Conservation (phyloP, 106 monocot genomes). For the Phalaenopsis aphrodite region DNA sequence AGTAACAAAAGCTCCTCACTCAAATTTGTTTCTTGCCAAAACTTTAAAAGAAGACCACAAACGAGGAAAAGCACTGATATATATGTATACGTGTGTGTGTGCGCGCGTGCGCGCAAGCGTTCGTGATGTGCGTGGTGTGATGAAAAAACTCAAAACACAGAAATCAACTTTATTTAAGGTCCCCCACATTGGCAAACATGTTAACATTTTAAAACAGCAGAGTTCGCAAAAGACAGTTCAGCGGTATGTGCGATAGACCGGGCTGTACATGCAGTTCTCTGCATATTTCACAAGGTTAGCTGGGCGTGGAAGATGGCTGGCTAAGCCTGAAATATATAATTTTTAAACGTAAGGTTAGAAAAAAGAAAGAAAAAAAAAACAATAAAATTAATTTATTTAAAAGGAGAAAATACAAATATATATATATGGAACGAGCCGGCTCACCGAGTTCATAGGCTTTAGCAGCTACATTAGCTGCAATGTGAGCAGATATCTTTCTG, state of each 20-base stretch:
- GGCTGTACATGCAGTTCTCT: slow-evolving; percentile 90
- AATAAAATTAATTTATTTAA: not conserved
- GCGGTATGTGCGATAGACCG: slow-evolving; percentile 59
- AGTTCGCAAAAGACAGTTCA: slow-evolving; percentile 9
- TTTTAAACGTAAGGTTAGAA: not conserved
- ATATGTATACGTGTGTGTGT: too few relatives aligned
- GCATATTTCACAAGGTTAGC: slow-evolving; percentile 64
- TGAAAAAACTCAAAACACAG: not conserved
- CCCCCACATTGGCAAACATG: not conserved
- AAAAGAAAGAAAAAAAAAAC: not conserved
- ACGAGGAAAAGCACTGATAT: not conserved
- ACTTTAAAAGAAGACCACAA: not conserved
- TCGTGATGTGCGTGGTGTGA: not conserved
- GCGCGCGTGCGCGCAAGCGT: too few relatives aligned
- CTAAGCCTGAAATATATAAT: slow-evolving; percentile 38
- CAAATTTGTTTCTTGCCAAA: too few relatives aligned
- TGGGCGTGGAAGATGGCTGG: slow-evolving; percentile 64
- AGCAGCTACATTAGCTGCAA: slow-evolving; percentile 86
- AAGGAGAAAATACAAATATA: not conserved
- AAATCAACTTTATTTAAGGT: not conserved
- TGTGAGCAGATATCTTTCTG: slow-evolving; percentile 87
- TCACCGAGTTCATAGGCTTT: slow-evolving; percentile 94
- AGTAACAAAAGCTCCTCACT: too few relatives aligned
- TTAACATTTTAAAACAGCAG: not conserved
- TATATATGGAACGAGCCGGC: not conserved